phyloP scores from a whole-genome alignment of 495 filamentous ascomycete genomes.

The Penicillium ochrochloron region DNA sequence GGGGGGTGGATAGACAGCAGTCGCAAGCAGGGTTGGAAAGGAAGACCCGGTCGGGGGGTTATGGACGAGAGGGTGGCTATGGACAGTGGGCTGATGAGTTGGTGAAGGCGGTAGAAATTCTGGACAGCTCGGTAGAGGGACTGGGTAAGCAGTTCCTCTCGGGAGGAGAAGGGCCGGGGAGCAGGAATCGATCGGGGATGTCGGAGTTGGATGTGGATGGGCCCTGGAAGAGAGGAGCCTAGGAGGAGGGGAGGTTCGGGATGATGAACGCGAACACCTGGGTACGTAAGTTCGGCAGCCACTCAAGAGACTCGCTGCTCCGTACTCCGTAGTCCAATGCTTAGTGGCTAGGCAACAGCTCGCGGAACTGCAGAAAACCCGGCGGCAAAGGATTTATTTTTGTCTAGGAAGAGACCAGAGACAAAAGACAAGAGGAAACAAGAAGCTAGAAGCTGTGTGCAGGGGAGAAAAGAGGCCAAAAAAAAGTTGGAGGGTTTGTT shows the following conservation, averaged over 20 bases:
- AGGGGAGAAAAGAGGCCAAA: neutral
- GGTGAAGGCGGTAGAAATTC: neutral
- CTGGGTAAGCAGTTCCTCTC: neutral
- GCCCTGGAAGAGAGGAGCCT: neutral
- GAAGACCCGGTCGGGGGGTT: neutral
- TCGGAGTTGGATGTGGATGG: neutral
- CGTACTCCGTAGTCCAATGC: neutral
- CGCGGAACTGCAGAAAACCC: neutral
- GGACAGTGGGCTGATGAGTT: neutral
- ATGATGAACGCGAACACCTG: neutral
- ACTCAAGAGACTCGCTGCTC: neutral
- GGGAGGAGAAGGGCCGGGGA: neutral
- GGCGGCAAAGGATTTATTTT: neutral
- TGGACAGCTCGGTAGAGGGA: neutral
- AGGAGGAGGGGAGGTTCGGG: neutral
- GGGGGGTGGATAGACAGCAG: neutral
- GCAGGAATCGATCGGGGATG: neutral
- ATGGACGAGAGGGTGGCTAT: neutral
- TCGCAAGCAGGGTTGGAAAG: conserved; percentile 8
- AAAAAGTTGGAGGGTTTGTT: conserved; percentile 15
- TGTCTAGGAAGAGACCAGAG: neutral
- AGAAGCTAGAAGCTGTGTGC: neutral
- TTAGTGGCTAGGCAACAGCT: neutral
- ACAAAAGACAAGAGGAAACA: neutral
- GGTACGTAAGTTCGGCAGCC: neutral